Evolutionary conservation across 768 basidiomycete genomes (phyloP).

Genomic region (Phlegmacium glaucopus): DNA sequence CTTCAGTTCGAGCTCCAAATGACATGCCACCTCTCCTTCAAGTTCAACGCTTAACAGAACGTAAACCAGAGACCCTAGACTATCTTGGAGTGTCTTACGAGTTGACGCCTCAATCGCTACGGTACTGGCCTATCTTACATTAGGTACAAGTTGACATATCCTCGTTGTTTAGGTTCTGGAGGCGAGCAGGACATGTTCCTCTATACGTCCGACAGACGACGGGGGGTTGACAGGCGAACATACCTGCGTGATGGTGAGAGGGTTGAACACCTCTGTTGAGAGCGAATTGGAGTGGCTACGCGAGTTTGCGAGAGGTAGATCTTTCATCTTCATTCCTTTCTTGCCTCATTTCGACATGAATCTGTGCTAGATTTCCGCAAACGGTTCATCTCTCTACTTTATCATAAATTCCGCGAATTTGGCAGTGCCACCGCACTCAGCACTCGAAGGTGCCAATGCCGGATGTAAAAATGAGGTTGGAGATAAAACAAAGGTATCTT

Average conservation of each 20-base stretch:
- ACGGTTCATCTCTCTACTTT: slow-evolving; percentile 85
- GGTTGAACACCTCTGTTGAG: slow-evolving; percentile 64
- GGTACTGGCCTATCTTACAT: slow-evolving; percentile 32
- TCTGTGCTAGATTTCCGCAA: slow-evolving; percentile 77
- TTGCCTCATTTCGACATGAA: not conserved
- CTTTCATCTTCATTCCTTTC: not conserved
- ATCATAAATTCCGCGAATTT: slow-evolving; percentile 94
- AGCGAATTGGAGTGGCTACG: slow-evolving; percentile 76
- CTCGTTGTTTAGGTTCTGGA: slow-evolving; percentile 74
- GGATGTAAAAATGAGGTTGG: slow-evolving; percentile 48
- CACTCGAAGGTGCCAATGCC: slow-evolving; percentile 75
- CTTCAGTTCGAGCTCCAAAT: slow-evolving; percentile 64
- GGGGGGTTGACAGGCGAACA: slow-evolving; percentile 97
- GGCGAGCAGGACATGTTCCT: slow-evolving; percentile 86
- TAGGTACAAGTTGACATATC: not conserved
- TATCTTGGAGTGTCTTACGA: slow-evolving; percentile 98
- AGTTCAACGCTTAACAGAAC: slow-evolving; percentile 85
- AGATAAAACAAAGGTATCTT: slow-evolving; percentile 19
- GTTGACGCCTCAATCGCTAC: slow-evolving; percentile 78
- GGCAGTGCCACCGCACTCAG: slow-evolving; percentile 84
- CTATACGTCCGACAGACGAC: slow-evolving; percentile 91
- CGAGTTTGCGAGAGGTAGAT: slow-evolving; percentile 81
- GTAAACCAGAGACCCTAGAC: slow-evolving; percentile 86
- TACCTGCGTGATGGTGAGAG: slow-evolving; percentile 92
- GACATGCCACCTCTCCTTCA: slow-evolving; percentile 92